These are phyloP conservation scores for Colletotrichum nymphaeae DNA, from an alignment of 2,329 filamentous ascomycete species.

Conservation along the genomic window DNA sequence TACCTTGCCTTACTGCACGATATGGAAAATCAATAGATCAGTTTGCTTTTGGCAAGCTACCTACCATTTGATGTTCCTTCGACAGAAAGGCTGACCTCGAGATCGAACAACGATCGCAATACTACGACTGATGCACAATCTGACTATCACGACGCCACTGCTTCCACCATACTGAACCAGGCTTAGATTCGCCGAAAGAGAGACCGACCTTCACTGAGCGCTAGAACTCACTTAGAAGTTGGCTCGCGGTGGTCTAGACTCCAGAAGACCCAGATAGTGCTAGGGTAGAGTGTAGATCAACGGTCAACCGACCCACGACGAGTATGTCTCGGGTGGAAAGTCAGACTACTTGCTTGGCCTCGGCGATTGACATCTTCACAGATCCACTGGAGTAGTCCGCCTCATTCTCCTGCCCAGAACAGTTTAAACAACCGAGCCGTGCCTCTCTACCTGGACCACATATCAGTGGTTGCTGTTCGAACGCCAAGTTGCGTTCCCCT, in stretches of 20 bases:
- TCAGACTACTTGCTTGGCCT: neutral
- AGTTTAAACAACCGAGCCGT: no score
- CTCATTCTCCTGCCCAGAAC: neutral
- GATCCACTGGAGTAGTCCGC: neutral
- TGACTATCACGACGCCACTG: neutral
- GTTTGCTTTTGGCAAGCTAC: no score
- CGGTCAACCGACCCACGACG: neutral
- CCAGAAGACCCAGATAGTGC: neutral
- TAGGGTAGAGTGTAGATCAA: neutral
- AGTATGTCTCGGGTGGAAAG: neutral
- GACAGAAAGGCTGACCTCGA: neutral
- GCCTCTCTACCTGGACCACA: neutral
- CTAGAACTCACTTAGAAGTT: neutral
- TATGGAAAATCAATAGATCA: no score
- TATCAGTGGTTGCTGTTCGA: neutral
- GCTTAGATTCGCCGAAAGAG: neutral
- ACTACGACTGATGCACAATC: neutral
- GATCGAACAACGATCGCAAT: neutral
- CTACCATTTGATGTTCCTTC: no score
- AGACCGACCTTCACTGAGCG: neutral
- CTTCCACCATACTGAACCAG: no score
- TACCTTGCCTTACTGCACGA: no score
- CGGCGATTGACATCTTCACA: neutral
- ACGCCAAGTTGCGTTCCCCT: neutral
- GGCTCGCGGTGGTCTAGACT: neutral